A percentile compares a stretch with the other conserved stretches of the same genome.
These are phyloP conservation scores for Aspergillus clavatus DNA, from an alignment of 2,329 filamentous ascomycete species.

Conservation along the genomic window DNA sequence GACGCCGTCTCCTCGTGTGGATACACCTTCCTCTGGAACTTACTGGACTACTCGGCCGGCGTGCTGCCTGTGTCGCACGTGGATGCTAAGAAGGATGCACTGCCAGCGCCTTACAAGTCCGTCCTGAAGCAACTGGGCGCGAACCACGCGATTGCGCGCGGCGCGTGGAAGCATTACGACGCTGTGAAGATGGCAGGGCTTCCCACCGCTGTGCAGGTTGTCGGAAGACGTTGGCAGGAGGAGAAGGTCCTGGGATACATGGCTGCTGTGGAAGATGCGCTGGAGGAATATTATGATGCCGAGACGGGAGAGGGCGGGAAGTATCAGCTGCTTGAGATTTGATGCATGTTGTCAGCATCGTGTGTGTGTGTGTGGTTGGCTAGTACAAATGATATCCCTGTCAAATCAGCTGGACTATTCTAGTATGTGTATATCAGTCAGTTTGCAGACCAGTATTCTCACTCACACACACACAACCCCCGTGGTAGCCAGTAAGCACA, in stretches of 20 bases:
- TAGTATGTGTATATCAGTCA: no score
- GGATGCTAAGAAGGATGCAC: constrained; percentile 63
- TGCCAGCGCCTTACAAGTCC: constrained; percentile 47
- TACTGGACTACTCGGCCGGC: constrained; percentile 83
- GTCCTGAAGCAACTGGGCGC: constrained; percentile 34
- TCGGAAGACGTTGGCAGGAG: constrained; percentile 74
- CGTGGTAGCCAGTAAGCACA: no score
- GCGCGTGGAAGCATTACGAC: constrained; percentile 84
- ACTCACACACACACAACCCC: no score
- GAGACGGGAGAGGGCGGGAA: constrained; percentile 29
- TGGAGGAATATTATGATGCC: constrained; percentile 48
- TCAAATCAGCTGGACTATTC: no score
- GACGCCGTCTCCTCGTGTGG: constrained; percentile 81
- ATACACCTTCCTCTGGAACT: constrained; percentile 89
- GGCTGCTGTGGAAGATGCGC: constrained; percentile 69
- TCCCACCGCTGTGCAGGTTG: constrained; percentile 79
- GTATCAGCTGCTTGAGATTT: constrained; percentile 36
- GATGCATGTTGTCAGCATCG: constrained; percentile 16
- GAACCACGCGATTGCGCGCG: constrained; percentile 73
- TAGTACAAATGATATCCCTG: no score
- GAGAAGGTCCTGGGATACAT: constrained; percentile 82
- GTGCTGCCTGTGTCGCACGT: constrained; percentile 83
- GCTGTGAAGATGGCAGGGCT: constrained; percentile 77
- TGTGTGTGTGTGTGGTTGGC: no score
- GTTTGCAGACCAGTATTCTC: no score